Evolutionary conservation across 225 moss, liverwort and hornwort genomes (phyloP), one percentile per base, ranked within the genome.

Genomic region (Ulota crispa): DNA sequence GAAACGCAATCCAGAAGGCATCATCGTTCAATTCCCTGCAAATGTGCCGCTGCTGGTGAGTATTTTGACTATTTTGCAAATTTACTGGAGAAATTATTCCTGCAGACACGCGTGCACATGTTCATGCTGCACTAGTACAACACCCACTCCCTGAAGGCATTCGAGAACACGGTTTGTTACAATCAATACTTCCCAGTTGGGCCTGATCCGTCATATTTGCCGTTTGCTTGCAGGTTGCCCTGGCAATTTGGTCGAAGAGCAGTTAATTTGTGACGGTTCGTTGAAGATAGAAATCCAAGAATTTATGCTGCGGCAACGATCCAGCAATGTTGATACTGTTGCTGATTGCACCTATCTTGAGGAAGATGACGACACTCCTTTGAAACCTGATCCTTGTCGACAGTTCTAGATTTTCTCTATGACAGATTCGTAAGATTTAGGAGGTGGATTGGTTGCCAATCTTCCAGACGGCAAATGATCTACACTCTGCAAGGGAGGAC

Each of bases 41-140:
- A 59, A 78, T 89, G 89, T 80, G 87, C 89, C 78, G 87, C 85
- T 85, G 87, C 89, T 79, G 89, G 89, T 89, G 53, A 79, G 89
- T 81, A 15, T 52, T 75, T 9, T 28, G 37, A 45, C 47, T 72
- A 18, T 42, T 66, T 79, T 36, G 8, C 61, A 31, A 52, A 54
- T 68, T 68, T 28, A 14, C 42, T 28, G 15, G 32, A 72, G 80
- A 80, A 59, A 47, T 5, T 34, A 36, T 24, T 77, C 55, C 11
- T 56, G 73, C 23, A 16, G 30, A 32, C 43, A 60, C 43, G 42
- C 56, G 56, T 13, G 47, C 20, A 31, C 54, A 42, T 11, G 19
- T 26, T 15, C 73, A 54, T 18, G 37, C 27, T 36, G 24, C 10
- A 53, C 4, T 26, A 19, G 2, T 37, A 18, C 11, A 19, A 66